Evolutionary conservation across 371 early-diverging fungal species (phyloP).

Genomic region (Nematocida parisii): DNA sequence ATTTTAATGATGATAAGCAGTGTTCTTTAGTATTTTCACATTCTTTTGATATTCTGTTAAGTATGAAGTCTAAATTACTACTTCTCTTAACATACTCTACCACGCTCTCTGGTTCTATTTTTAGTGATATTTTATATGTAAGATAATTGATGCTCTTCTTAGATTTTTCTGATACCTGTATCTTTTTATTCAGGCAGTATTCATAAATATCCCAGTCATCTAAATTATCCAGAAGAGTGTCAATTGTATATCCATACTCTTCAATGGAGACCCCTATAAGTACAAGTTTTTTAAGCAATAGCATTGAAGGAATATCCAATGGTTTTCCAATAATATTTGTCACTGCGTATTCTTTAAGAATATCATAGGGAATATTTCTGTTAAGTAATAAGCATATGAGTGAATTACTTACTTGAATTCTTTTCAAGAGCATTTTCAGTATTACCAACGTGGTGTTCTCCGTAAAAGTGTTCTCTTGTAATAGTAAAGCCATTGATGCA

Average conservation of each 20-base stretch:
- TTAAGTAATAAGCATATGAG: constrained; percentile 39
- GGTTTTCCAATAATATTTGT: background rate
- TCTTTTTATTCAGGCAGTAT: constrained; percentile 56
- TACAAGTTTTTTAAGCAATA: constrained; percentile 51
- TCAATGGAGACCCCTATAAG: constrained; percentile 30
- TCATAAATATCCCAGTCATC: constrained; percentile 69
- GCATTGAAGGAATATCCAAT: constrained; percentile 43
- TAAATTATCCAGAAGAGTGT: constrained; percentile 54
- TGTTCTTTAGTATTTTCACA: background rate
- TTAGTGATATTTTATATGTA: background rate
- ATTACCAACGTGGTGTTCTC: background rate
- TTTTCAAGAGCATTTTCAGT: constrained; percentile 19
- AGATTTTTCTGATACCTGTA: constrained; percentile 6
- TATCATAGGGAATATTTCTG: constrained; percentile 28
- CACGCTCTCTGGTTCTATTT: background rate
- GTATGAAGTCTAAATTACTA: background rate
- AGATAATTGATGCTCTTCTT: background rate
- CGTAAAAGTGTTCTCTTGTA: background rate
- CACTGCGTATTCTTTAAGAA: constrained; percentile 22
- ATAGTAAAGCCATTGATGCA: background rate
- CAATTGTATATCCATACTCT: constrained; percentile 8
- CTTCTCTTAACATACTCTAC: background rate
- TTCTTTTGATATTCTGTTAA: background rate
- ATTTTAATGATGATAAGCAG: background rate
- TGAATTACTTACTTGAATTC: constrained; percentile 32